Evolutionary conservation across 371 early-diverging fungal genomes (phyloP), one percentile per base, ranked within the genome.

Genomic region (Polyrhizophydium stewartii): DNA sequence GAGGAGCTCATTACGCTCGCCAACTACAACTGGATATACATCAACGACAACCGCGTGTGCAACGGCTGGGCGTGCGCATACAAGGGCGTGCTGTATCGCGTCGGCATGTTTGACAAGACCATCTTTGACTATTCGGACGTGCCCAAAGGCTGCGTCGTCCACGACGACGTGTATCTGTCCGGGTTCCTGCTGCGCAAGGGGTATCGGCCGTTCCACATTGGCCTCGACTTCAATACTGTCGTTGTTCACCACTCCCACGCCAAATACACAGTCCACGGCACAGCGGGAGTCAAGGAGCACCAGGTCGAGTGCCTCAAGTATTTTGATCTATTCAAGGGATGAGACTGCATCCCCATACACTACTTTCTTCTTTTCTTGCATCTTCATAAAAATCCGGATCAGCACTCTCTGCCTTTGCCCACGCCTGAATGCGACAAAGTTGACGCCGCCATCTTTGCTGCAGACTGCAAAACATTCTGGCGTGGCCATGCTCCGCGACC

Each of bases 121-220:
- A 56, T 64, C 21, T 67, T 61, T 31, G 56, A 67, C 47, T 62
- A 59, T 35, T 33, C 51, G 35, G 16, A n/a, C 19, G 63, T 31
- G 1, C 67, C 67, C 25, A 24, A 35, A 9, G 67, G 67, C 6
- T 67, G 67, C 51, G 24, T 30, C 12, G 35, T 64, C 16, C 71
- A 70, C 50, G 71, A 66, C 63, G 71, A 70, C 55, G 71, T 70
- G 13, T 70, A 52, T 43, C 46, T 70, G 22, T 63, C 66, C 2
- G 71, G 71, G 19, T 46, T 37, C 56, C 56, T 70, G 58, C 50
- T 21, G 30, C 19, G 55, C 22, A n/a, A 49, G 10, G 61, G 66
- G 5, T 21, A 61, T 31, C 49, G 64, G 22, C 71, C 71, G n/a
- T 61, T 35, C 45, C 64, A 64, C 17, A 49, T 68, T 53, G 17